Base-by-base conservation (phyloP, 169 alveolate genomes). In the Cryptosporidium canis region DNA sequence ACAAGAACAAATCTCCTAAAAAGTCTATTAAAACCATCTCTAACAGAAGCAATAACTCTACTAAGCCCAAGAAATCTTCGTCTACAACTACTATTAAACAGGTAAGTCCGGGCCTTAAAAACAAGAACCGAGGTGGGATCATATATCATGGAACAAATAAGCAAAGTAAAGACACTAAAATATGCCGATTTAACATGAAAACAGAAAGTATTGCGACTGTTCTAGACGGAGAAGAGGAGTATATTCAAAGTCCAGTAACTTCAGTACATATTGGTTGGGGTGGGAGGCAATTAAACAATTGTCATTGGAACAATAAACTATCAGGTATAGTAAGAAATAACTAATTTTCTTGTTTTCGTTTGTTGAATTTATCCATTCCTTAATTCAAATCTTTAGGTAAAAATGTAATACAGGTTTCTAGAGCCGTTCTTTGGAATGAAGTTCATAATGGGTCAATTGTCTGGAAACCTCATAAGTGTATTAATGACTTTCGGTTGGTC, bases 151-250 rank as follows among this genome's bases (percentile, higher is more conserved):
- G 16, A 35, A n/a, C 29, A 63, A 63, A 63, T 16, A 24, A 63
- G 31, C 18, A 29, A 63, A 63, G 31, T 35, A 63, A 0, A 27
- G 70, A 51, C 24, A 51, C 3, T 45, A 31, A 27, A 31, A 11
- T 14, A 4, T 63, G 70, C 16, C 16, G 29, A 63, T 48, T 48
- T 51, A 33, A 70, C 27, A 48, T 58, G 4, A 41, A 58, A 3
- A 77, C 87, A 37, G 70, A 55, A 55, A 77, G 87, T 39, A 39
- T 77, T 55, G 87, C 87, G 27, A 77, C 87, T 39, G 87, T 77
- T 14, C 27, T 27, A 16, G 87, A 77, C 61, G 87, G 87, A n/a
- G 72, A 77, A 58, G 87, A 77, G 58, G 63, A 43, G 14, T 77
- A 55, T 41, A 24, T 41, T 41, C 71, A 18, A 21, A 77, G 87